Evolutionary conservation across 1,139 yeast genomes (phyloP).

Genomic region (Blastobotrys niveus): DNA sequence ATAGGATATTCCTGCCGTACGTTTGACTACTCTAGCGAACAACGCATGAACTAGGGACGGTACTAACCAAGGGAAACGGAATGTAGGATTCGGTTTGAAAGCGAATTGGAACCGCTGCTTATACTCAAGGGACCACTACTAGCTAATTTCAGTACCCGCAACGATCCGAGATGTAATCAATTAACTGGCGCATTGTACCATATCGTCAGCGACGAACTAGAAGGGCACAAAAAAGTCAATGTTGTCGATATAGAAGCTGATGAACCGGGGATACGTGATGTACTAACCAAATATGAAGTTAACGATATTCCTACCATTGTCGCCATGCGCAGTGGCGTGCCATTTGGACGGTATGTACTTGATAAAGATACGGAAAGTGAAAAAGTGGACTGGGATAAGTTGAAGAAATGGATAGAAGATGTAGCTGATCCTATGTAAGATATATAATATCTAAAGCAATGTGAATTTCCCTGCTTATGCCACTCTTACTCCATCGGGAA

Average conservation of each 20-base stretch:
- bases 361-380: constrained; percentile 38
- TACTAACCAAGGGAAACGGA: not conserved
- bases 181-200: constrained; percentile 58
- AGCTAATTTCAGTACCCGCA: constrained; percentile 66
- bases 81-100: constrained; percentile 40
- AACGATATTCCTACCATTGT: constrained; percentile 60
- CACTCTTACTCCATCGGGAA: too few relatives aligned
- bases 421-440: constrained; percentile 40
- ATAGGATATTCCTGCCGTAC: constrained; percentile 14
- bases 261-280: constrained; percentile 54
- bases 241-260: constrained; percentile 69
- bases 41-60: not conserved
- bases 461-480: too few relatives aligned
- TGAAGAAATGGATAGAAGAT: constrained; percentile 53
- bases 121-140: constrained; percentile 53
- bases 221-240: constrained; percentile 44
- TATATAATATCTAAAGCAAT: too few relatives aligned
- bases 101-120: constrained; percentile 53
- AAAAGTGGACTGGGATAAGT: constrained; percentile 47
- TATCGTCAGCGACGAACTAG: constrained; percentile 50
- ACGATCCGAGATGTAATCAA: constrained; percentile 56
- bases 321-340: constrained; percentile 61
- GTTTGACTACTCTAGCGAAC: not conserved
- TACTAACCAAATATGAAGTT: constrained; percentile 55
- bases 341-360: constrained; percentile 48